Conservation (phyloP, 2,329 filamentous ascomycete species). For the Arthrobotrys musiformis region DNA sequence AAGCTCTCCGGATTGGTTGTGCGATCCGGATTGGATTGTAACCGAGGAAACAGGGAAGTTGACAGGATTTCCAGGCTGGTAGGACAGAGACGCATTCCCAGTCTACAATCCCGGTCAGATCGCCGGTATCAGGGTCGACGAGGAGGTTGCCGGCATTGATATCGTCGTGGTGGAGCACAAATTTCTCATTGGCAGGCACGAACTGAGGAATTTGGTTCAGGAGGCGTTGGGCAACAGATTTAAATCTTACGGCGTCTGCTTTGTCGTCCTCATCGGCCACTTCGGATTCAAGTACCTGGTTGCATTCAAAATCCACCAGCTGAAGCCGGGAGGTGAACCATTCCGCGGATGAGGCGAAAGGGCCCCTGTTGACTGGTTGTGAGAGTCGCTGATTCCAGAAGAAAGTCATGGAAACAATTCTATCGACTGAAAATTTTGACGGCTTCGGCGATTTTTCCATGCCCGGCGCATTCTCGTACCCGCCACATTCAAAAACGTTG, state of each 20-base stretch:
- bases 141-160: slow-evolving; percentile 63
- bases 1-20: background rate
- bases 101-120: slow-evolving; percentile 63
- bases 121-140: slow-evolving; percentile 61
- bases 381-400: slow-evolving; percentile 60
- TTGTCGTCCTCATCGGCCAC: slow-evolving; percentile 55
- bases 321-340: slow-evolving; percentile 62
- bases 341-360: slow-evolving; percentile 63
- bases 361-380: slow-evolving; percentile 62
- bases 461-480: background rate
- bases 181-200: slow-evolving; percentile 58
- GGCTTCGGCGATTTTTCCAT: background rate
- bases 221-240: slow-evolving; percentile 60
- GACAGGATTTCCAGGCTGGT: slow-evolving; percentile 63
- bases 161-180: slow-evolving; percentile 63
- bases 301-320: slow-evolving; percentile 61
- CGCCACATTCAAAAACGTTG: slow-evolving; percentile 58
- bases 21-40: slow-evolving; percentile 31
- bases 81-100: slow-evolving; percentile 65
- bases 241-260: slow-evolving; percentile 59
- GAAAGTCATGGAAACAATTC: slow-evolving; percentile 62
- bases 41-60: slow-evolving; percentile 62
- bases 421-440: slow-evolving; percentile 51
- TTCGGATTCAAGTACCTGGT: slow-evolving; percentile 57
- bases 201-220: slow-evolving; percentile 38